Evolutionary conservation across 805 yeast species (phyloP).

Genomic region (Cyberlindnera mrakii): DNA sequence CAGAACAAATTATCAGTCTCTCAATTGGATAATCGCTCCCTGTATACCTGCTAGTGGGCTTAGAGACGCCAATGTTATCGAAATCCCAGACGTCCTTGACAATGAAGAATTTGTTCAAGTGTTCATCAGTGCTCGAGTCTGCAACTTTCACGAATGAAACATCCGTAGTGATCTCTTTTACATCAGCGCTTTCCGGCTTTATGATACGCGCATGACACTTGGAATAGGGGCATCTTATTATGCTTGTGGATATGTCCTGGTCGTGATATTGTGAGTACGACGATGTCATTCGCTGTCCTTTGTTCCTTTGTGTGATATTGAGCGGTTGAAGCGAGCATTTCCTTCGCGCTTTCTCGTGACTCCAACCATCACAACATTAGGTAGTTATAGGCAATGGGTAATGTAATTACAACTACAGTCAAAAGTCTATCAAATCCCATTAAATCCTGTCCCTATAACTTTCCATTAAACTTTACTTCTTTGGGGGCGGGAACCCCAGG

Average conservation of each 20-base stretch:
- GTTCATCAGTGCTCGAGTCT: background rate
- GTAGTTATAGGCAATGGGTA: too few species aligned
- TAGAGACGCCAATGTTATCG: conserved; percentile 73
- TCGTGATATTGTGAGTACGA: background rate
- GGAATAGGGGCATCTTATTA: conserved; percentile 21
- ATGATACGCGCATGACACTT: conserved; percentile 22
- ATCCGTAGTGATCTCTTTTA: conserved; percentile 2
- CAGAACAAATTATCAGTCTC: conserved; percentile 61
- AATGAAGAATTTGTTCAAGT: conserved; percentile 29
- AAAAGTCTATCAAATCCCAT: too few species aligned
- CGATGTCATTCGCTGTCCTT: too few species aligned
- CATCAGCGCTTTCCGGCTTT: conserved; percentile 3
- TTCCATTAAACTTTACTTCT: too few species aligned
- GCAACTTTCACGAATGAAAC: conserved; percentile 3
- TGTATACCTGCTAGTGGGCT: conserved; percentile 12
- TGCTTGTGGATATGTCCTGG: background rate
- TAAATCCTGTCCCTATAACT: too few species aligned
- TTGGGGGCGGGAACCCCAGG: conserved; percentile 19
- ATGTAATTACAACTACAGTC: too few species aligned
- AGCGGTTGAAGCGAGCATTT: too few species aligned
- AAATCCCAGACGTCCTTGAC: conserved; percentile 69
- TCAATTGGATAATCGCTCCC: conserved; percentile 30
- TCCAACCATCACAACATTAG: too few species aligned
- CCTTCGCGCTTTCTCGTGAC: too few species aligned
- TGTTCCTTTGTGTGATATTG: background rate